Percentiles rank a stretch among this genome's conserved stretches.
Evolutionary conservation across 345 rosid species (phyloP).

Genomic region (Triadica sebifera): DNA sequence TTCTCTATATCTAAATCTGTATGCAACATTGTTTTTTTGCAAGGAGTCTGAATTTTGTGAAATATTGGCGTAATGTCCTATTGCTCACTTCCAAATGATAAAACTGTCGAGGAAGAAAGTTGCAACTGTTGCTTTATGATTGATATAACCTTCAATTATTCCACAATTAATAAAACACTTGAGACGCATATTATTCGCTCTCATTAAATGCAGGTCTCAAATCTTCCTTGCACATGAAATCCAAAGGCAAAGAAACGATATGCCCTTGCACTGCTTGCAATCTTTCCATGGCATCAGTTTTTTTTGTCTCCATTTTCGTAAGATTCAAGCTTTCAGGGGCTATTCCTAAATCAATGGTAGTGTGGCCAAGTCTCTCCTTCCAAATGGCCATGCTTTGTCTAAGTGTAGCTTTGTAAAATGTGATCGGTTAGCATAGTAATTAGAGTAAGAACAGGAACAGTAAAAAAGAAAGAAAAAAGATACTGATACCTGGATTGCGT

Average conservation of each 20-base stretch:
- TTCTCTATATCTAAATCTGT: background rate
- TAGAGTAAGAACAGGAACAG: background rate
- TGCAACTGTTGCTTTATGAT: background rate
- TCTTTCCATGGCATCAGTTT: conserved; percentile 64
- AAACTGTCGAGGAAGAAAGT: background rate
- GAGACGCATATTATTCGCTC: conserved; percentile 95
- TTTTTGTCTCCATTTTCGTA: conserved; percentile 57
- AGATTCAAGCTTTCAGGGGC: conserved; percentile 72
- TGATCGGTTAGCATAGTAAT: background rate
- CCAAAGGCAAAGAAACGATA: conserved; percentile 90
- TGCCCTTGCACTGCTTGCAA: conserved; percentile 65
- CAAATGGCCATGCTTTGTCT: conserved; percentile 62
- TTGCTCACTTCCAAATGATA: no score
- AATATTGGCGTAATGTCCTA: no score
- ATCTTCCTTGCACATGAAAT: conserved; percentile 91
- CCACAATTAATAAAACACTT: conserved; percentile 64
- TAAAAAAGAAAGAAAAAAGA: background rate
- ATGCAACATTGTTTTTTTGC: background rate
- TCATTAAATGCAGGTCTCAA: conserved; percentile 88
- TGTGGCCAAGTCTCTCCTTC: conserved; percentile 83
- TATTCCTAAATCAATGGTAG: conserved; percentile 88
- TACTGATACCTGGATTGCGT: conserved; percentile 66
- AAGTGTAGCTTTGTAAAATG: conserved; percentile 44
- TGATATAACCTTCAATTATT: background rate
- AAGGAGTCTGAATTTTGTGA: background rate